These are phyloP conservation scores for Trichoderma asperelloides DNA, from an alignment of 495 filamentous ascomycete genomes.

Conservation along the genomic window DNA sequence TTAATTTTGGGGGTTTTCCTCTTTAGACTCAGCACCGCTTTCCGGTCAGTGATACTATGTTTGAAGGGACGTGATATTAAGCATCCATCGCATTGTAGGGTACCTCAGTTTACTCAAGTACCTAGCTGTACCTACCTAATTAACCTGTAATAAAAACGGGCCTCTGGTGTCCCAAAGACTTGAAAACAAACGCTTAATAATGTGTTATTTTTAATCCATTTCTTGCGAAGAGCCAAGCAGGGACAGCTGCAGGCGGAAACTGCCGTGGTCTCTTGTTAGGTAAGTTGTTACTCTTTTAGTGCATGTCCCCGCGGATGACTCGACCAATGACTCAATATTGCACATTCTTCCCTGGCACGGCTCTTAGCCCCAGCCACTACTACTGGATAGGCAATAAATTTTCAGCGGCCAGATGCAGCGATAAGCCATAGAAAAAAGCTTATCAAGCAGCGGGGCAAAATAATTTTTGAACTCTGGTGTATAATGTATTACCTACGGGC, in stretches of 20 bases:
- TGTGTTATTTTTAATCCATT: no score
- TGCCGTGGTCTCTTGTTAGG: background rate
- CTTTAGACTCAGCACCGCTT: no score
- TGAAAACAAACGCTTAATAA: no score
- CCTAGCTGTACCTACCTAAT: no score
- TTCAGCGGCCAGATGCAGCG: background rate
- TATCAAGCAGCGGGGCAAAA: conserved; percentile 14
- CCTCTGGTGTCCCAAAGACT: no score
- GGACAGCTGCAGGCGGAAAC: background rate
- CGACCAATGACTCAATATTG: background rate
- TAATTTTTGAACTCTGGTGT: background rate
- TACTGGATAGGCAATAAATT: background rate
- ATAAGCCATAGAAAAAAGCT: background rate
- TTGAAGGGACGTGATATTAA: no score
- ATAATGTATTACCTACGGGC: background rate
- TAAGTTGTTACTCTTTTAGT: background rate
- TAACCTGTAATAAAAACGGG: no score
- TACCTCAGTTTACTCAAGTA: no score
- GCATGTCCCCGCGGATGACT: background rate
- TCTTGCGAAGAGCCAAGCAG: background rate
- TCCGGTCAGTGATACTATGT: no score
- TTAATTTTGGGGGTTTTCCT: background rate
- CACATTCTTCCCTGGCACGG: background rate
- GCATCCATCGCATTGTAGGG: no score
- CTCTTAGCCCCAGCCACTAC: background rate